Evolutionary conservation across 306 rosid species (phyloP).

Genomic region (Sicyos baderoa): DNA sequence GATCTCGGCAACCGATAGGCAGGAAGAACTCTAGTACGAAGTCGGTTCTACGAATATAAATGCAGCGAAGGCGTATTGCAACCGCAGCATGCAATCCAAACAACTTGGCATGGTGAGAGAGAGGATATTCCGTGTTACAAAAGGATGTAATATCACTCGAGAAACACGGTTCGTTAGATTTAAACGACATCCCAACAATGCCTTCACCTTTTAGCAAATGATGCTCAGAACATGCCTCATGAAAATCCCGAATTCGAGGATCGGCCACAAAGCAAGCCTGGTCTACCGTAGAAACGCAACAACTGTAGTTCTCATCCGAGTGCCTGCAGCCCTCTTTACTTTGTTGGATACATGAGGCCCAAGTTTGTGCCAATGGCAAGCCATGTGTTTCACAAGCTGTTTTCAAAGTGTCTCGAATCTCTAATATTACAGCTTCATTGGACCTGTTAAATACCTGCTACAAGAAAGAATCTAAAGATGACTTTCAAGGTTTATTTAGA

Average conservation of each 20-base stretch:
- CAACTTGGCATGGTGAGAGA: slow-evolving; percentile 81
- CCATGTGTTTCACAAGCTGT: slow-evolving; percentile 74
- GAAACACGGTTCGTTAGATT: slow-evolving; percentile 79
- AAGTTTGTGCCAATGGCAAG: slow-evolving; percentile 88
- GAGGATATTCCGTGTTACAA: slow-evolving; percentile 69
- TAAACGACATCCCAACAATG: slow-evolving; percentile 67
- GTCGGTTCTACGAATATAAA: slow-evolving; percentile 45
- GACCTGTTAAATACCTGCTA: slow-evolving; percentile 45
- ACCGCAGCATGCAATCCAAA: slow-evolving; percentile 69
- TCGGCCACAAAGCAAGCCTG: slow-evolving; percentile 72
- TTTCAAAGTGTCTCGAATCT: slow-evolving; percentile 64
- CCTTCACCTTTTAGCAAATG: slow-evolving; percentile 96
- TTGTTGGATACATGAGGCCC: slow-evolving; percentile 74
- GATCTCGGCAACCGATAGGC: slow-evolving; percentile 64
- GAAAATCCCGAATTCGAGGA: slow-evolving; percentile 41
- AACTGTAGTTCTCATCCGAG: slow-evolving; percentile 54
- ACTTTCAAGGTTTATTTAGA: too few relatives aligned
- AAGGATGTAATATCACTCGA: slow-evolving; percentile 55
- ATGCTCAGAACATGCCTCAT: slow-evolving; percentile 95
- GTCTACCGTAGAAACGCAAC: slow-evolving; percentile 84
- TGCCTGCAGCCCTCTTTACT: slow-evolving; percentile 77
- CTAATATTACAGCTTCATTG: slow-evolving; percentile 56
- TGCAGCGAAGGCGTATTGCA: slow-evolving; percentile 84
- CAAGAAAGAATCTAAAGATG: too few relatives aligned
- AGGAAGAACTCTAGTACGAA: slow-evolving; percentile 91